These are phyloP conservation scores for Phialocephala sp. DNA, from an alignment of 2,329 filamentous ascomycete genomes.

Conservation along the genomic window DNA sequence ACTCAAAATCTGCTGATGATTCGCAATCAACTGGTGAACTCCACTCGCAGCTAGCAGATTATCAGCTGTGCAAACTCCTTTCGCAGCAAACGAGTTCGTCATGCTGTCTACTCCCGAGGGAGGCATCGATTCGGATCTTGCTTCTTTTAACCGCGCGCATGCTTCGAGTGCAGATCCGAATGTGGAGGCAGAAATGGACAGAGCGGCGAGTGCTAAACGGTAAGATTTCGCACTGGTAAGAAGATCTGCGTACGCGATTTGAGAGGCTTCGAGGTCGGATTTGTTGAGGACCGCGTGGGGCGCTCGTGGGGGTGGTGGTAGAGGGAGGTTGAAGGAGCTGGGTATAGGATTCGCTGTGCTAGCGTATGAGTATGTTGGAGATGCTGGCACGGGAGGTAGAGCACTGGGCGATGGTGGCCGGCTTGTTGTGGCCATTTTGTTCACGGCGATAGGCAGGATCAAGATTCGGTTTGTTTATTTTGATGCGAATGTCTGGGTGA, in stretches of 20 bases:
- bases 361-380: slow-evolving; percentile 67
- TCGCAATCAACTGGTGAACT: slow-evolving; percentile 70
- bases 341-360: slow-evolving; percentile 63
- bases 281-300: slow-evolving; percentile 65
- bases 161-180: slow-evolving; percentile 70
- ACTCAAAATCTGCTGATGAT: slow-evolving; percentile 72
- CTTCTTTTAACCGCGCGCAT: slow-evolving; percentile 72
- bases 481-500: slow-evolving; percentile 10
- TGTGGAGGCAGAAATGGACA: slow-evolving; percentile 65
- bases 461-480: slow-evolving; percentile 26
- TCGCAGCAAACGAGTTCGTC: slow-evolving; percentile 51
- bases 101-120: slow-evolving; percentile 38
- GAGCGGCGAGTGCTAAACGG: slow-evolving; percentile 63
- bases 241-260: slow-evolving; percentile 66
- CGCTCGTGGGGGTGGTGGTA: slow-evolving; percentile 64
- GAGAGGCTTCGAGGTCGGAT: slow-evolving; percentile 66
- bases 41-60: slow-evolving; percentile 66
- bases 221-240: slow-evolving; percentile 67
- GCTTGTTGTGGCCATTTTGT: slow-evolving; percentile 24
- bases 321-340: slow-evolving; percentile 63
- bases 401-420: slow-evolving; percentile 58
- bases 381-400: slow-evolving; percentile 64
- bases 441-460: slow-evolving; percentile 8
- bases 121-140: slow-evolving; percentile 62
- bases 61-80: slow-evolving; percentile 65